phyloP scores from a whole-genome alignment of 495 filamentous ascomycete genomes.

The Aspergillus leporis region DNA sequence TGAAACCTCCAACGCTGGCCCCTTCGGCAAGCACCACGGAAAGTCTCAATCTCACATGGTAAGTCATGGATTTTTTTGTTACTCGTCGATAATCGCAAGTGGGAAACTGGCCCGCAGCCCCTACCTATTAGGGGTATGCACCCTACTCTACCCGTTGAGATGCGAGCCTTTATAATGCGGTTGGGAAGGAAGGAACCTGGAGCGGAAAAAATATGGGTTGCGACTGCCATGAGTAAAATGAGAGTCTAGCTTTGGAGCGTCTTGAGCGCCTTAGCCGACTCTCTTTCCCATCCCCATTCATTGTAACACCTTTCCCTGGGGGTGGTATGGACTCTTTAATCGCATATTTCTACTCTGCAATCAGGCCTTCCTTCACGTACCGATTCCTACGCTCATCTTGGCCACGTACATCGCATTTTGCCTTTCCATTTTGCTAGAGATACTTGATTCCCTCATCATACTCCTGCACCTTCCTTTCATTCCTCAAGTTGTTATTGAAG shows the following conservation, averaged over 20 bases:
- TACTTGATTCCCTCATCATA: not conserved
- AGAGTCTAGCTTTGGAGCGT: too few relatives aligned
- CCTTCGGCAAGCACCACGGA: constrained; percentile 78
- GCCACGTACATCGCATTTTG: not conserved
- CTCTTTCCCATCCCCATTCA: too few relatives aligned
- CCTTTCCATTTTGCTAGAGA: not conserved
- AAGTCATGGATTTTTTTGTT: constrained; percentile 39
- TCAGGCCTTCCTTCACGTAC: not conserved
- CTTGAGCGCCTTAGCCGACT: too few relatives aligned
- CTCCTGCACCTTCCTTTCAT: not conserved
- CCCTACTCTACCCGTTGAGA: too few relatives aligned
- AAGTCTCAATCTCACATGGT: constrained; percentile 97
- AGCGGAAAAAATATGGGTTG: not conserved
- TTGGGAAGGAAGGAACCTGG: not conserved
- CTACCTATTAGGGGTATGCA: too few relatives aligned
- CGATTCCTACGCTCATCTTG: not conserved
- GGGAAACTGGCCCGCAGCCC: not conserved
- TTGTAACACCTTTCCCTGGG: too few relatives aligned
- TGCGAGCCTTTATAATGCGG: not conserved
- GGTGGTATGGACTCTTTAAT: not conserved
- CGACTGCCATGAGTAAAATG: not conserved
- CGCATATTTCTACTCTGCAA: not conserved
- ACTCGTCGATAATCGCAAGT: not conserved
- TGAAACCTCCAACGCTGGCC: constrained; percentile 53
- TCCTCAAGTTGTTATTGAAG: not conserved